These are phyloP conservation scores for Incumbomyces delicatus DNA, from an alignment of 2,329 filamentous ascomycete species.

Conservation along the genomic window DNA sequence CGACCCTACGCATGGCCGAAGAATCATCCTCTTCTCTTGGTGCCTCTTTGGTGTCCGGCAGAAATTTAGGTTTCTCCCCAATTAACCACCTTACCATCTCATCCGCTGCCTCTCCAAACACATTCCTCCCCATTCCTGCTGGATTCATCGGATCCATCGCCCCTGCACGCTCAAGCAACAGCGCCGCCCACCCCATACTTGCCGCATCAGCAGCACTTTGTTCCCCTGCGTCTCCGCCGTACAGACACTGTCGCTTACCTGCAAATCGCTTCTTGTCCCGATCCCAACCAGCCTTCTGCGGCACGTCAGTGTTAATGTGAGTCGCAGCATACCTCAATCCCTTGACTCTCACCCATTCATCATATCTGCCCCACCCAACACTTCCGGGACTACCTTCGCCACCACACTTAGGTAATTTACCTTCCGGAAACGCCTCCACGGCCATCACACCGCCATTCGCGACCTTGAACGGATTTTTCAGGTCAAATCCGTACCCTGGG, in stretches of 20 bases:
- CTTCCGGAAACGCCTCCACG: conserved; percentile 1
- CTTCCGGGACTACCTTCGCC: neutral
- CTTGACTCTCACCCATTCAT: conserved; percentile 5
- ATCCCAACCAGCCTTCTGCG: too few relatives aligned
- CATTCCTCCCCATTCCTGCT: conserved; percentile 5
- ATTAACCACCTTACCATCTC: conserved; percentile 5
- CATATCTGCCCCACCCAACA: neutral
- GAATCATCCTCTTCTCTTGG: neutral
- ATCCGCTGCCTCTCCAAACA: conserved; percentile 6
- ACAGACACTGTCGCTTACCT: neutral
- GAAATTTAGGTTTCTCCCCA: conserved; percentile 1
- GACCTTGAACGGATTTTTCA: neutral
- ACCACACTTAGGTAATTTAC: conserved; percentile 1
- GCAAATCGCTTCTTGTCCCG: neutral
- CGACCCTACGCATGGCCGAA: neutral
- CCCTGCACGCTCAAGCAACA: conserved; percentile 5
- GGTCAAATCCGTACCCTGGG: neutral
- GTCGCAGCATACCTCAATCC: conserved; percentile 4
- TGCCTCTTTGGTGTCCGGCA: neutral
- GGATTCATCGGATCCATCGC: conserved; percentile 4
- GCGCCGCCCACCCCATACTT: conserved; percentile 3
- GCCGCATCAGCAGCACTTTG: conserved; percentile 4
- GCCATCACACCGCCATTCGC: neutral
- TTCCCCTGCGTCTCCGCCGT: neutral
- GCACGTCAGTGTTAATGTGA: neutral